Conservation (phyloP, 768 basidiomycete genomes). For the Coprinellus aureogranulatus region DNA sequence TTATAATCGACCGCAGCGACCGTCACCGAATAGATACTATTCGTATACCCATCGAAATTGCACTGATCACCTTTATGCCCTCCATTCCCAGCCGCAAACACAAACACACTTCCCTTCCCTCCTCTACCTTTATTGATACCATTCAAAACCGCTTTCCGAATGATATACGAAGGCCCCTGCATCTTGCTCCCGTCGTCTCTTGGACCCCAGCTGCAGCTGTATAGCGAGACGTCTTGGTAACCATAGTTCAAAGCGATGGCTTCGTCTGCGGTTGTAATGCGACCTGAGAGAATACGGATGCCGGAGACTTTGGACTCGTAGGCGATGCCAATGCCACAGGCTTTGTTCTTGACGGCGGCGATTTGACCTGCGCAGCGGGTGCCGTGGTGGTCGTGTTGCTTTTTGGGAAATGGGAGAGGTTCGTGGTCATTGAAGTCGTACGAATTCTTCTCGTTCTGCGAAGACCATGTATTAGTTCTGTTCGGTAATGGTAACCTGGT, state of each 20-base stretch:
- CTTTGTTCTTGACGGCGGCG: slow-evolving; percentile 85
- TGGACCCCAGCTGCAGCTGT: slow-evolving; percentile 97
- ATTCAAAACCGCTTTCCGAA: slow-evolving; percentile 89
- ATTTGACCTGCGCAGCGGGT: slow-evolving; percentile 98
- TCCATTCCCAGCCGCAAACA: slow-evolving; percentile 97
- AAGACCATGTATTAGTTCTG: too few species aligned
- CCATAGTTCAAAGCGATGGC: slow-evolving; percentile 92
- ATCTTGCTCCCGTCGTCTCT: slow-evolving; percentile 90
- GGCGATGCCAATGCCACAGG: slow-evolving; percentile 92
- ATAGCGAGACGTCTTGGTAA: slow-evolving; percentile 84
- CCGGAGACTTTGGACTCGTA: slow-evolving; percentile 89
- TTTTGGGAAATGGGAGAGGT: slow-evolving; percentile 76
- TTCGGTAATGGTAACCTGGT: too few species aligned
- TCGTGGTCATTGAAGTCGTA: slow-evolving; percentile 96
- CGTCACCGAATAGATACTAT: slow-evolving; percentile 93
- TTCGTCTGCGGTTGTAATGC: slow-evolving; percentile 93
- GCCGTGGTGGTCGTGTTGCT: slow-evolving; percentile 90
- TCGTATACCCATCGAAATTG: slow-evolving; percentile 99
- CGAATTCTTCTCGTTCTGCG: slow-evolving; percentile 77
- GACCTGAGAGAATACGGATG: slow-evolving; percentile 88
- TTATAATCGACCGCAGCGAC: slow-evolving; percentile 90
- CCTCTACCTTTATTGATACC: slow-evolving; percentile 78
- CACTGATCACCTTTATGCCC: slow-evolving; percentile 91
- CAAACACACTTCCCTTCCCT: slow-evolving; percentile 89
- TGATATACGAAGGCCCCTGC: slow-evolving; percentile 89